Conservation (phyloP, 202 grass and related monocot species). For the Schoenoplectus triqueter region DNA sequence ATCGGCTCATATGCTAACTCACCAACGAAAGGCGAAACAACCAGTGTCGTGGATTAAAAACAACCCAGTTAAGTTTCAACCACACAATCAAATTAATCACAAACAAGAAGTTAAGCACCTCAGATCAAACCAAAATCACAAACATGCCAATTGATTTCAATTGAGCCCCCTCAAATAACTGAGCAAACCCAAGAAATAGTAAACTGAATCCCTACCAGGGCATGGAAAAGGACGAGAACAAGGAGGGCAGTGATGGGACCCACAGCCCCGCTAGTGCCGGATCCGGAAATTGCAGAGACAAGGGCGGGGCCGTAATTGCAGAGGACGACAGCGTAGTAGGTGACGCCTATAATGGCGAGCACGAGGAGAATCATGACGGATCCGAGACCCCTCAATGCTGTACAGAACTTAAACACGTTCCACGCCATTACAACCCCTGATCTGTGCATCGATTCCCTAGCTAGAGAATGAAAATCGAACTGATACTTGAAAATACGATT, state of each 20-base stretch:
- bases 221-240: constrained; percentile 79
- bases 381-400: constrained; percentile 73
- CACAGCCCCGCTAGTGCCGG: constrained; percentile 19
- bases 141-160: too few species aligned
- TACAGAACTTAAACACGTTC: constrained; percentile 98
- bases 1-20: too few species aligned
- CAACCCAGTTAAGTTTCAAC: too few species aligned
- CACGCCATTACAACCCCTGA: constrained; percentile 84
- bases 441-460: constrained; percentile 67
- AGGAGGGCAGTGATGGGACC: constrained; percentile 51
- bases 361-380: constrained; percentile 80
- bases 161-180: too few species aligned
- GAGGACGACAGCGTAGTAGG: constrained; percentile 90
- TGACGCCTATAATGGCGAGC: constrained; percentile 68
- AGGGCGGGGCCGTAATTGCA: constrained; percentile 85
- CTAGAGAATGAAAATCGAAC: background rate
- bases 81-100: too few species aligned
- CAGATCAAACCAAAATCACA: too few species aligned
- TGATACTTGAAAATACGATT: background rate
- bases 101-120: too few species aligned
- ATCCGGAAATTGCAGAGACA: constrained; percentile 32
- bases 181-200: too few species aligned
- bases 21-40: too few species aligned
- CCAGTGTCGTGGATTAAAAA: too few species aligned
- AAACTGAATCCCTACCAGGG: constrained; percentile 46